phyloP scores from a whole-genome alignment of 768 basidiomycete species.

The Trametes villosa region DNA sequence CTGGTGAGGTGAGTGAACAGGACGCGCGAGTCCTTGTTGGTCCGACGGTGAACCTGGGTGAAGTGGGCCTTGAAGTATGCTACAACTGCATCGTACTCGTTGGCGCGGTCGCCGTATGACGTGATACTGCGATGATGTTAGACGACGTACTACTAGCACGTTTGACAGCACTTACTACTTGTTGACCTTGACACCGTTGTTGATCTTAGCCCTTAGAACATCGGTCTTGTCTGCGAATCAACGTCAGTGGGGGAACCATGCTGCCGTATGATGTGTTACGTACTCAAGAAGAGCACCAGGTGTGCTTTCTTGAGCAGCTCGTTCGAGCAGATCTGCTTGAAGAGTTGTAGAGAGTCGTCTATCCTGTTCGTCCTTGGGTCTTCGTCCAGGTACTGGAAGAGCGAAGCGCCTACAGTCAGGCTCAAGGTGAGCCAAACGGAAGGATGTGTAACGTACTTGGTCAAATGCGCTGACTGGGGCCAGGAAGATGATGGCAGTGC shows the following conservation, averaged over 20 bases:
- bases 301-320: conserved; percentile 66
- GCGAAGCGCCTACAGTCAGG: conserved; percentile 6
- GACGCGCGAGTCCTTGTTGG: conserved; percentile 58
- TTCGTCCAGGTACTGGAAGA: conserved; percentile 77
- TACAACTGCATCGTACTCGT: conserved; percentile 70
- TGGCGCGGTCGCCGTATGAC: conserved; percentile 74
- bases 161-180: conserved; percentile 66
- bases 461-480: conserved; percentile 88
- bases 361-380: conserved; percentile 85
- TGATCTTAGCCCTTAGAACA: conserved; percentile 72
- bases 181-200: conserved; percentile 67
- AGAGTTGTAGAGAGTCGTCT: conserved; percentile 87
- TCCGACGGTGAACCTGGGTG: conserved; percentile 70
- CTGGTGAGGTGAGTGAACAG: conserved; percentile 79
- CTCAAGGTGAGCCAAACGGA: neutral
- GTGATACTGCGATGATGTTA: conserved; percentile 56
- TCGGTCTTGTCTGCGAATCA: conserved; percentile 69
- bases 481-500: conserved; percentile 81
- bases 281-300: conserved; percentile 64
- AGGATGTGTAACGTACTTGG: conserved; percentile 52
- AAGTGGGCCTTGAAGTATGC: conserved; percentile 89
- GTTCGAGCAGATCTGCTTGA: conserved; percentile 85
- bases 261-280: conserved; percentile 55
- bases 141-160: neutral
- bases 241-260: neutral